Conservation (phyloP, 768 basidiomycete genomes). For the Boletus subcaerulescens region DNA sequence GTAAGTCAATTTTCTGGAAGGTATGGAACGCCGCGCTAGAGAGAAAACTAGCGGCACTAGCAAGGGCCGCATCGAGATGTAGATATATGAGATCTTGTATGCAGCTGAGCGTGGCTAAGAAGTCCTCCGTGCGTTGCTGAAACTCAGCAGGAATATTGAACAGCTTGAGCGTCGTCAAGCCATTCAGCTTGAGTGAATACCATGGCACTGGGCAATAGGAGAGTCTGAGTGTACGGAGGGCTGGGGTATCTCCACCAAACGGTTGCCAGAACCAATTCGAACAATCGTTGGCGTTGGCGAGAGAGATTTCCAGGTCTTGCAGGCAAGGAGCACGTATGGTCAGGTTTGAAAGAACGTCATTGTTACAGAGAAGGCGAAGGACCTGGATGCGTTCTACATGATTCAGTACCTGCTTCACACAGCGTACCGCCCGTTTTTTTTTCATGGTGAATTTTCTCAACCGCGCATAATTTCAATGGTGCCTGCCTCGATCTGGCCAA, state of each 20-base stretch:
- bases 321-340: background rate
- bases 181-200: background rate
- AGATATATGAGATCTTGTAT: conserved; percentile 36
- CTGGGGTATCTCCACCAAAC: background rate
- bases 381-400: background rate
- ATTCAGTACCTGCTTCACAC: background rate
- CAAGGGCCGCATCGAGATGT: conserved; percentile 31
- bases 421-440: no score
- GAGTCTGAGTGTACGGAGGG: background rate
- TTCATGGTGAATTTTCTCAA: no score
- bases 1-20: background rate
- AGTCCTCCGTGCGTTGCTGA: conserved; percentile 29
- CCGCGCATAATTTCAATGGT: background rate
- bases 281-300: no score
- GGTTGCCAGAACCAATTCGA: background rate
- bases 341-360: background rate
- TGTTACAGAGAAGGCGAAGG: background rate
- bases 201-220: background rate
- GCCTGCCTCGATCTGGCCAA: background rate
- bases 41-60: conserved; percentile 1
- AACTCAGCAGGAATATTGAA: conserved; percentile 16
- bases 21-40: background rate
- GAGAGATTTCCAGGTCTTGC: background rate
- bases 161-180: conserved; percentile 37
- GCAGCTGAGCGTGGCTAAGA: conserved; percentile 31